Evolutionary conservation across 2,329 filamentous ascomycete genomes (phyloP).

Genomic region (Colletotrichum siamense): DNA sequence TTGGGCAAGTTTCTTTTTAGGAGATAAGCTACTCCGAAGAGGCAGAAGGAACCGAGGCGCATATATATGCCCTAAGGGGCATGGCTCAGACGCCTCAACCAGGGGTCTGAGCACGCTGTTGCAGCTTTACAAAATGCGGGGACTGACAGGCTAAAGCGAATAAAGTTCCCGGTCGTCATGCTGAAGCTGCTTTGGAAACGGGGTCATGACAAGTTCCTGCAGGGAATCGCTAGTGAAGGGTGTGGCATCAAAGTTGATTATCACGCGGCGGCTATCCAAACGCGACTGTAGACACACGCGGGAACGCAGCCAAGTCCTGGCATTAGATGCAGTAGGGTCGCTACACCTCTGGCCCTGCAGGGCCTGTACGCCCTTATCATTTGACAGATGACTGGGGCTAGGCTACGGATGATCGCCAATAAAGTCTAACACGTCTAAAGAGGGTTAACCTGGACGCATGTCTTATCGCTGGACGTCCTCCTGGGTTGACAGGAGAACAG

Average conservation of each 20-base stretch:
- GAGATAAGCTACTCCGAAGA: neutral
- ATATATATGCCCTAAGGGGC: slow-evolving; percentile 17
- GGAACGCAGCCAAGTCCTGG: neutral
- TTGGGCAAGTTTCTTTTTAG: neutral
- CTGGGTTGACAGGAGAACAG: neutral
- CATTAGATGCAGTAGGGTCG: neutral
- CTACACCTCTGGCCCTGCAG: neutral
- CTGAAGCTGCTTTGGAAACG: neutral
- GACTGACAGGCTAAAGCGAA: neutral
- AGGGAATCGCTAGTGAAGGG: neutral
- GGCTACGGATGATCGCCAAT: neutral
- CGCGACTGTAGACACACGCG: neutral
- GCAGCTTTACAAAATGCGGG: neutral
- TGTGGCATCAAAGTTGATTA: neutral
- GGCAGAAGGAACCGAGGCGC: slow-evolving; percentile 2
- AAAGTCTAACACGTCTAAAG: neutral
- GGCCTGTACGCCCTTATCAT: neutral
- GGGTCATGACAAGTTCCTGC: neutral
- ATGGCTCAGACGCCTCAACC: neutral
- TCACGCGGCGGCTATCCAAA: neutral
- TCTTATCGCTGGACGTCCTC: neutral
- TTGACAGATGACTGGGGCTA: neutral
- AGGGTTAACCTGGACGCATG: neutral
- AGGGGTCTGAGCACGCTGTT: neutral
- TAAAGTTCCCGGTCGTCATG: neutral